Evolutionary conservation across 495 filamentous ascomycete genomes (phyloP), one percentile per base, ranked within the genome.

Genomic region (Usnea hakonensis): DNA sequence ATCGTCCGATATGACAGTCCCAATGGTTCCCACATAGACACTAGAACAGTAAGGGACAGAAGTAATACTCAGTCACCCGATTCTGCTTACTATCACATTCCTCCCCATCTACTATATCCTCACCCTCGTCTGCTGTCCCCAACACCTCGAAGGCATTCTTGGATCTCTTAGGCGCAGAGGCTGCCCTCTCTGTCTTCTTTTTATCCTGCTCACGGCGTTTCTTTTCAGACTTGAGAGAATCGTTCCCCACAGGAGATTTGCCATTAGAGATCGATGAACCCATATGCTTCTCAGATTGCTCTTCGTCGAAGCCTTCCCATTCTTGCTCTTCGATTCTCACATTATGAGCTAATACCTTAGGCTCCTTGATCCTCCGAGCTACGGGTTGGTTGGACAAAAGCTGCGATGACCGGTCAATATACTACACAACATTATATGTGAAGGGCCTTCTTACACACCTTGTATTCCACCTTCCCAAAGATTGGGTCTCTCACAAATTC

Each of bases 11-110:
- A 73, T 1, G 89, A 91, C 0, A 98, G 78, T 11, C 84, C 77
- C 2, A 98, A 75, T 1, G 77, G 71, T 26, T 82, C 75, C 93
- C 93, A 98, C 16, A 83, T 86, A 3, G 90, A 90, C 4, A 95
- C 74, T 67, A 32, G 35, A 14, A 9, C 62, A 54, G 19, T 48
- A 11, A 57, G 21, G 64, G 37, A 56, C 43, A 40, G 5, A 13
- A 37, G 19, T 38, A 13, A 1, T 16, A 13, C n/a, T 17, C 13
- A 11, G 19, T 6, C 13, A 52, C 2, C 30, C 3, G 10, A 21
- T 43, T 53, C 28, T 26, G 17, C 56, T 66, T 33, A 68, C 64
- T 44, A 57, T 77, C 72, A 3, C 72, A 72, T 65, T 82, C 75
- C 65, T 81, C 74, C 63, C 79, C 74, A 69, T 79, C 72, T 65